Base-by-base conservation (phyloP, 2,329 filamentous ascomycete species). In the Colletotrichum cereale region DNA sequence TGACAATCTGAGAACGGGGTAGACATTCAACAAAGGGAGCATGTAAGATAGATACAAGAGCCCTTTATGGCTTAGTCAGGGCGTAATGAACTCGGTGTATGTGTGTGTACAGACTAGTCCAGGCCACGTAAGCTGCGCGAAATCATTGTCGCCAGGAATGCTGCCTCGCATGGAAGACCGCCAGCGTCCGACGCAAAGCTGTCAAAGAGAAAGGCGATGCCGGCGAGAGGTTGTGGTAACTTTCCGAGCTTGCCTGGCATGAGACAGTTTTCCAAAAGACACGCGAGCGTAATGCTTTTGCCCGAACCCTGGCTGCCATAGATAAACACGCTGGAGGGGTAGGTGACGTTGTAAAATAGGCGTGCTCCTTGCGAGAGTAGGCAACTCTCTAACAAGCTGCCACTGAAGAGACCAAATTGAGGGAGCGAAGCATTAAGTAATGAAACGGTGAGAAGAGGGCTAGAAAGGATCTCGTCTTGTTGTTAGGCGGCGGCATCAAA, bases 161-260 rank as follows among this genome's bases (percentile, higher is more conserved):
- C 88, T 0, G 86, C 89, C 76, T 93, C 90, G 67, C 89, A 91
- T 0, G 89, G 85, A 0, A 81, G 81, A 18, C 86, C 86, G 1
- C 83, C 79, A 0, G 77, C 75, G 53, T 87, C 84, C 0, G 84
- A 87, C 18, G 84, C 82, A 72, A 87, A 89, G 0, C 84, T 85
- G 73, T 91, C 89, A 69, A 90, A 92, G 72, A 92, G 89, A 62
- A 93, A 92, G 0, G 92, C 86, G 0, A 93, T 79, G 0, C 88
- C 89, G 0, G 89, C 88, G 0, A 92, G 79, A 0, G 89, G 89
- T 0, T 80, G 80, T 0, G 84, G 82, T 1, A 91, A 80, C 0
- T 78, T 76, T 10, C 85, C 87, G 0, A 86, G 80, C 0, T 78
- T 75, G 0, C 82, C 86, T 0, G 78, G 74, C 0, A 89, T 78